Conservation (phyloP, 306 rosid species). For the Lagenaria siceraria region DNA sequence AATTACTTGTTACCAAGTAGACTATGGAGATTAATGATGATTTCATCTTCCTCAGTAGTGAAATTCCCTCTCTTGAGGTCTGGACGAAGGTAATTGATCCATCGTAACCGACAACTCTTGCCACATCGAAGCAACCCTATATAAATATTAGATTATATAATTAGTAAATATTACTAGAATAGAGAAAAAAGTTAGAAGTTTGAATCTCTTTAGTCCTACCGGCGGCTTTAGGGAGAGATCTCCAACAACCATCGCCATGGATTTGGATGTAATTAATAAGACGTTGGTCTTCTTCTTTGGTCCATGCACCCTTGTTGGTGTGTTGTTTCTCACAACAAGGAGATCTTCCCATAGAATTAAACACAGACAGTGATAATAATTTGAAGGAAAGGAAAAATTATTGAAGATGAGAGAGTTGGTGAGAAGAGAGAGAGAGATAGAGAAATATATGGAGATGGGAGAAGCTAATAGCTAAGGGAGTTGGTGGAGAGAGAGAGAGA, state of each 20-base stretch:
- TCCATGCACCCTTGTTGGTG: constrained; percentile 7
- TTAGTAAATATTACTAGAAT: too few species aligned
- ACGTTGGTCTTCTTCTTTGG: constrained; percentile 3
- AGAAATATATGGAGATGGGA: too few species aligned
- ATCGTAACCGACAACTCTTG: constrained; percentile 34
- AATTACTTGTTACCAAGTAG: constrained; percentile 54
- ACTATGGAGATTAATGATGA: constrained; percentile 51
- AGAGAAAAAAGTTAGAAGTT: too few species aligned
- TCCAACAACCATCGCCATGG: constrained; percentile 3
- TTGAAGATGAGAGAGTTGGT: background rate
- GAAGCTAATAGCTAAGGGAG: too few species aligned
- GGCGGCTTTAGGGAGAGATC: constrained; percentile 1
- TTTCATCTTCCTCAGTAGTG: constrained; percentile 41
- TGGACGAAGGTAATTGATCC: constrained; percentile 34
- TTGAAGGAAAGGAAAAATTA: background rate
- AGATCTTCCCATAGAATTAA: background rate
- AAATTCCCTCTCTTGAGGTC: constrained; percentile 64
- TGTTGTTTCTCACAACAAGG: constrained; percentile 1
- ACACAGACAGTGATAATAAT: background rate
- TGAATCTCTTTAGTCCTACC: background rate
- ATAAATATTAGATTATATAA: too few species aligned
- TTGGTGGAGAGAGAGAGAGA: too few species aligned
- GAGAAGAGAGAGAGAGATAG: background rate
- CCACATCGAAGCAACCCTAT: constrained; percentile 55
- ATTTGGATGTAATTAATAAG: background rate